A percentile compares a stretch with the other conserved stretches of the same genome.
Conservation (phyloP, 2,329 filamentous ascomycete genomes). For the Cercospora citrullina region DNA sequence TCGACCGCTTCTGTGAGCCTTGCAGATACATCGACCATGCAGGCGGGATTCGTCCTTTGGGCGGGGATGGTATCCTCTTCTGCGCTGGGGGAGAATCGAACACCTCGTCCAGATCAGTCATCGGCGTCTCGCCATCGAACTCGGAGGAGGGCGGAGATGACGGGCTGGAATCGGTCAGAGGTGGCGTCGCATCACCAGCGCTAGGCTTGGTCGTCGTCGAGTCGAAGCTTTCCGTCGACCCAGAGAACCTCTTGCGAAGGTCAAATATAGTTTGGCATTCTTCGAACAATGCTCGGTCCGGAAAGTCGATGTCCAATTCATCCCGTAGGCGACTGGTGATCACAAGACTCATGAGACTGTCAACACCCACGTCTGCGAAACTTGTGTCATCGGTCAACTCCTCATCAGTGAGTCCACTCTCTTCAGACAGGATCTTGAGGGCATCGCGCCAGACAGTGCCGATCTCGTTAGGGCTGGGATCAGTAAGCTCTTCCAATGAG, state of each 20-base stretch:
- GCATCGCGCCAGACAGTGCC: conserved; percentile 4
- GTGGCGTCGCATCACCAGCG: background rate
- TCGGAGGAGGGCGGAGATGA: background rate
- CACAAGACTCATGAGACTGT: conserved; percentile 35
- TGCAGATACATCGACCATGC: conserved; percentile 24
- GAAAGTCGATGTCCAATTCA: conserved; percentile 31
- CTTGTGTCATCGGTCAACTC: conserved; percentile 33
- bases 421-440: conserved; percentile 34
- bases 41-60: conserved; percentile 1
- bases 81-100: background rate
- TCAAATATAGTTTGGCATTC: conserved; percentile 16
- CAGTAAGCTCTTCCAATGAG: background rate
- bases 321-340: conserved; percentile 32
- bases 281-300: conserved; percentile 11
- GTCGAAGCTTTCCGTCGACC: background rate
- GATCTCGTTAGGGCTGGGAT: background rate
- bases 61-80: background rate
- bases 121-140: conserved; percentile 5
- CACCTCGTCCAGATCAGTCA: conserved; percentile 11
- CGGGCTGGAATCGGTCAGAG: background rate
- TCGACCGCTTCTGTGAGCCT: conserved; percentile 22
- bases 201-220: background rate
- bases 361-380: conserved; percentile 36
- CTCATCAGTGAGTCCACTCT: conserved; percentile 33
- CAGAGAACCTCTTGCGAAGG: conserved; percentile 4